Base-by-base conservation (phyloP, 225 moss, liverwort and hornwort species). In the Antitrichia curtipendula region DNA sequence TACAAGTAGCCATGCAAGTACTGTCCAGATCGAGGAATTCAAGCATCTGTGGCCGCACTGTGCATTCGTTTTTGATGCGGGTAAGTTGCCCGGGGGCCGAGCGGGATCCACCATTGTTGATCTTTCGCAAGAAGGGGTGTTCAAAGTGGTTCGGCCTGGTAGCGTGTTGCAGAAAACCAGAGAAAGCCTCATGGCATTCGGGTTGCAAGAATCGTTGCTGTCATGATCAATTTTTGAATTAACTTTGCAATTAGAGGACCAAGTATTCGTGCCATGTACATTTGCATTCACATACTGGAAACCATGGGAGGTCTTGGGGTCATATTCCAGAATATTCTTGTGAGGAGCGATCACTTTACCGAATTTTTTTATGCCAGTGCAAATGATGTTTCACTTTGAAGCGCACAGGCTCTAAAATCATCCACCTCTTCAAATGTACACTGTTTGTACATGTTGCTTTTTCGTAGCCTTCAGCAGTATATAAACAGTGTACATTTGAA, bases 91-190 rank as follows among this genome's bases (percentile, higher is more conserved):
- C 14, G 91, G 91, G 6, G 96, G 95, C 7, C 92, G 98, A 71
- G 94, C 91, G 11, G 98, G 97, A 50, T 98, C 98, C 32, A 98
- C 98, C 34, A 95, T 97, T 76, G 96, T 96, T 28, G 96, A 98
- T 87, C 95, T 98, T 36, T 92, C 95, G 50, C 73, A 89, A 24
- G 87, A 90, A 80, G 97, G 97, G 34, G 54, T 75, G 40, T 98
- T 94, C 85, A 90, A 88, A 90, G 83, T 98, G 36, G 82, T 97
- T 50, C 92, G 96, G 18, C 82, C 89, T 41, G 95, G 97, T 31
- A 97, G 93, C 49, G 95, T 95, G 75, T 78, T 95, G 63, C 59
- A 21, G 63, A 88, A 94, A 87, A 97, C 98, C 4, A 87, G 50
- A 61, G 76, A 90, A 85, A 85, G 80, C 4, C 95, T 98, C 13